phyloP scores from a whole-genome alignment of 768 basidiomycete genomes.

The Termitomyces sp. region DNA sequence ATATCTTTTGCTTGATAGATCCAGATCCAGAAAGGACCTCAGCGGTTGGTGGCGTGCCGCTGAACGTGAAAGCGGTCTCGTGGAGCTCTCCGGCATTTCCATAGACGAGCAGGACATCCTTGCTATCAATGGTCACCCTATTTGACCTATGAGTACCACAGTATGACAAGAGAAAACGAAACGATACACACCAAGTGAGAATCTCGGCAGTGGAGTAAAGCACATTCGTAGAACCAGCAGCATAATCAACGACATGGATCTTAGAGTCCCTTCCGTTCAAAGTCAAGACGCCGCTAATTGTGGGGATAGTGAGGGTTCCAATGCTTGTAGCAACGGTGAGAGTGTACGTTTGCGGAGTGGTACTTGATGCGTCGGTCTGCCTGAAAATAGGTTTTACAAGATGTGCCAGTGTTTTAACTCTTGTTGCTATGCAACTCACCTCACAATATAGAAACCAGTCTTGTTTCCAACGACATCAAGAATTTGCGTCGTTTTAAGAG shows the following conservation, averaged over 20 bases:
- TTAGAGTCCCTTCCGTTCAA: slow-evolving; percentile 53
- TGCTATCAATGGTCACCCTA: slow-evolving; percentile 47
- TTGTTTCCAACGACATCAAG: slow-evolving; percentile 44
- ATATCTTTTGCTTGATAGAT: slow-evolving; percentile 29
- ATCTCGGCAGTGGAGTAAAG: slow-evolving; percentile 49
- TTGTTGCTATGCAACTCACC: slow-evolving; percentile 17
- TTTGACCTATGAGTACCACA: background rate
- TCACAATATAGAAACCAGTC: slow-evolving; percentile 45
- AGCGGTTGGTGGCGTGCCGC: slow-evolving; percentile 21
- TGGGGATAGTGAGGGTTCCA: slow-evolving; percentile 38
- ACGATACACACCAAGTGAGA: slow-evolving; percentile 36
- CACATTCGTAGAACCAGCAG: slow-evolving; percentile 37
- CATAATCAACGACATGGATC: slow-evolving; percentile 46
- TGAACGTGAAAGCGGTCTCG: slow-evolving; percentile 44
- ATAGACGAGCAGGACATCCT: slow-evolving; percentile 44
- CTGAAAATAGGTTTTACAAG: slow-evolving; percentile 14
- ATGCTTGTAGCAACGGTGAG: slow-evolving; percentile 42
- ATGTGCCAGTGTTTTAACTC: too few relatives aligned
- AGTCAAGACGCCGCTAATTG: slow-evolving; percentile 37
- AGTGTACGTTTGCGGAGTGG: slow-evolving; percentile 35
- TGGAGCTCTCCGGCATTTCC: slow-evolving; percentile 44
- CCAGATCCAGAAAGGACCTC: slow-evolving; percentile 32
- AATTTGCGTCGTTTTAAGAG: slow-evolving; percentile 45
- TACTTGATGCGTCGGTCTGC: slow-evolving; percentile 37
- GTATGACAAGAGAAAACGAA: background rate